Conservation (phyloP, 2,329 filamentous ascomycete genomes). For the Talaromyces sp. region DNA sequence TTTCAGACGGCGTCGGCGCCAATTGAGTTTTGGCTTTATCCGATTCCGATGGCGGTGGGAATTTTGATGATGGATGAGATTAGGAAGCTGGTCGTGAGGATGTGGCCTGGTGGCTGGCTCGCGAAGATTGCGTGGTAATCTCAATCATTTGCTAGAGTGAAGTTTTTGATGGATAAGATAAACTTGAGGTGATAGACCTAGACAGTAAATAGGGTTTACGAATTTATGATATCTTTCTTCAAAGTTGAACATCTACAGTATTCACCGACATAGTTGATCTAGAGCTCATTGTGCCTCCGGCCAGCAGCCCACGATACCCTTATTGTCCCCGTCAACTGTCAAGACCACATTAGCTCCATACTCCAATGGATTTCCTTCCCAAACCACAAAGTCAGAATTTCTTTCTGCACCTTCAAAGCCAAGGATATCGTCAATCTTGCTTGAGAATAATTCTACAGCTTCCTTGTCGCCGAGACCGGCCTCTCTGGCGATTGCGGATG, state of each 20-base stretch:
- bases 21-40: slow-evolving; percentile 53
- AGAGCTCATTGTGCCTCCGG: slow-evolving; percentile 15
- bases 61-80: slow-evolving; percentile 54
- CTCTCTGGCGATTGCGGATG: slow-evolving; percentile 16
- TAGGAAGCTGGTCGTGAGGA: slow-evolving; percentile 49
- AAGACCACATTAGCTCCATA: slow-evolving; percentile 19
- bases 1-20: slow-evolving; percentile 52
- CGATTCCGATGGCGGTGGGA: slow-evolving; percentile 50
- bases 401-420: slow-evolving; percentile 29
- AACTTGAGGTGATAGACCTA: not conserved
- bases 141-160: not conserved
- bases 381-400: slow-evolving; percentile 42
- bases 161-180: not conserved
- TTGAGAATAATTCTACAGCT: slow-evolving; percentile 38
- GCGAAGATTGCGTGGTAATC: slow-evolving; percentile 51
- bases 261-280: not conserved
- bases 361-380: slow-evolving; percentile 43
- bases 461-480: slow-evolving; percentile 20
- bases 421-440: slow-evolving; percentile 44
- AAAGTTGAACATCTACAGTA: not conserved
- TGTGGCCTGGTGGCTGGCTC: slow-evolving; percentile 45
- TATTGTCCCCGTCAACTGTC: slow-evolving; percentile 16
- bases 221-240: not conserved
- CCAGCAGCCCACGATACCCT: slow-evolving; percentile 15
- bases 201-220: not conserved